Evolutionary conservation across 139 green algal species (phyloP).

Genomic region (Chara braunii): DNA sequence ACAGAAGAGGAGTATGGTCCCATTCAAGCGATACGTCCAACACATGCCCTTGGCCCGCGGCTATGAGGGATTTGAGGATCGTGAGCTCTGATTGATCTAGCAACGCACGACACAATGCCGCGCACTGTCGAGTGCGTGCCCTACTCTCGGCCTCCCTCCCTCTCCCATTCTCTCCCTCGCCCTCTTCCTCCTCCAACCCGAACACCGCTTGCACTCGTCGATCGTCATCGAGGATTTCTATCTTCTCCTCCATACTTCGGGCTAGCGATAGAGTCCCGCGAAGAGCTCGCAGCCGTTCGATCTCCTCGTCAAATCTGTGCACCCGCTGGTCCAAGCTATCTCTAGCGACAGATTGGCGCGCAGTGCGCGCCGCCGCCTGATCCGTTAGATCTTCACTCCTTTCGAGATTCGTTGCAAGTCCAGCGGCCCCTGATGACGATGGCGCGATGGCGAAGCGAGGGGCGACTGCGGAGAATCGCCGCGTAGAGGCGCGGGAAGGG

Average conservation of each 20-base stretch:
- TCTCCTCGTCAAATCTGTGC: too few species aligned
- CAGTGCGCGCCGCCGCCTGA: too few species aligned
- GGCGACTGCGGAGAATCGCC: background rate
- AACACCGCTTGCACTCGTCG: background rate
- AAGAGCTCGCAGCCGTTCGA: too few species aligned
- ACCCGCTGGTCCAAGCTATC: too few species aligned
- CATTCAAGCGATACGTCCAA: constrained; percentile 1
- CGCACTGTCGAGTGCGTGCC: background rate
- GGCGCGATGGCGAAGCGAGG: background rate
- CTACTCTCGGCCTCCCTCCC: background rate
- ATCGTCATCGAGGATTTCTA: too few species aligned
- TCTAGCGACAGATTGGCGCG: too few species aligned
- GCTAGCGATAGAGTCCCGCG: too few species aligned
- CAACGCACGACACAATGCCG: background rate
- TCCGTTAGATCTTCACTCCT: too few species aligned
- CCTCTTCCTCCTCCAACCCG: background rate
- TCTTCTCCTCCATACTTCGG: too few species aligned
- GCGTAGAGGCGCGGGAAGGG: background rate
- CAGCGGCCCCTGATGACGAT: background rate
- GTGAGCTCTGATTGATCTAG: constrained; percentile 1
- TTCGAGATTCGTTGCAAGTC: too few species aligned
- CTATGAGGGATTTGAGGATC: constrained; percentile 27
- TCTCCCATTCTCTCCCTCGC: background rate
- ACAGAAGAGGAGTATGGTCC: constrained; percentile 1
- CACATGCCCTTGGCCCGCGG: constrained; percentile 27